Conservation (phyloP, 768 basidiomycete genomes). For the Rhodotorula taiwanensis region DNA sequence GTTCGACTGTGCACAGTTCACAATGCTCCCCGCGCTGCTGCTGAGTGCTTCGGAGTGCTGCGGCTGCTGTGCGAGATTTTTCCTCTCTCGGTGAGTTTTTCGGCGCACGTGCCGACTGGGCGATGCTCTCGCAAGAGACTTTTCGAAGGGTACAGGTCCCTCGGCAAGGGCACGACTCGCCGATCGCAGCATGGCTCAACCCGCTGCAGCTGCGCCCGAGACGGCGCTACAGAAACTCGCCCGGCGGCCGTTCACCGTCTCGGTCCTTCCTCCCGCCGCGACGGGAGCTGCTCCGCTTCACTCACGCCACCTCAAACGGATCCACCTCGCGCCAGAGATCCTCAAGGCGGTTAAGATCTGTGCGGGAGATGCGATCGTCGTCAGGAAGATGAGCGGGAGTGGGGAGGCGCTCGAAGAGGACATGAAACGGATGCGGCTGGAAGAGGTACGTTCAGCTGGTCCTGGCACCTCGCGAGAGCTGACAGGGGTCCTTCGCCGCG, state of each 20-base stretch:
- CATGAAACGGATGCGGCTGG: slow-evolving; percentile 16
- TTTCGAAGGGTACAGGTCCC: too few relatives aligned
- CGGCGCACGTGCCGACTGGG: too few relatives aligned
- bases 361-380: slow-evolving; percentile 27
- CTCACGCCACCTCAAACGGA: slow-evolving; percentile 30
- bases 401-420: slow-evolving; percentile 11
- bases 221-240: slow-evolving; percentile 16
- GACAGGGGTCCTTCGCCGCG: neutral
- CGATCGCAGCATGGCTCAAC: neutral
- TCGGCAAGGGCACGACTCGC: too few relatives aligned
- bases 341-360: slow-evolving; percentile 35
- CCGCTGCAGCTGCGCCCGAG: neutral
- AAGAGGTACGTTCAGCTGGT: neutral
- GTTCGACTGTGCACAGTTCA: too few relatives aligned
- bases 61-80: too few relatives aligned
- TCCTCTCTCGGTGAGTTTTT: too few relatives aligned
- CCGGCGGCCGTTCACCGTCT: slow-evolving; percentile 17
- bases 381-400: slow-evolving; percentile 1
- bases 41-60: too few relatives aligned
- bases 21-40: too few relatives aligned
- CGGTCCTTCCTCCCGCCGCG: neutral
- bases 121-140: too few relatives aligned
- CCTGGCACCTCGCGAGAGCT: neutral
- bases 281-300: slow-evolving; percentile 5
- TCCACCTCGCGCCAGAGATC: slow-evolving; percentile 35